phyloP scores from a whole-genome alignment of 495 filamentous ascomycete genomes.

The Parathielavia appendiculata region DNA sequence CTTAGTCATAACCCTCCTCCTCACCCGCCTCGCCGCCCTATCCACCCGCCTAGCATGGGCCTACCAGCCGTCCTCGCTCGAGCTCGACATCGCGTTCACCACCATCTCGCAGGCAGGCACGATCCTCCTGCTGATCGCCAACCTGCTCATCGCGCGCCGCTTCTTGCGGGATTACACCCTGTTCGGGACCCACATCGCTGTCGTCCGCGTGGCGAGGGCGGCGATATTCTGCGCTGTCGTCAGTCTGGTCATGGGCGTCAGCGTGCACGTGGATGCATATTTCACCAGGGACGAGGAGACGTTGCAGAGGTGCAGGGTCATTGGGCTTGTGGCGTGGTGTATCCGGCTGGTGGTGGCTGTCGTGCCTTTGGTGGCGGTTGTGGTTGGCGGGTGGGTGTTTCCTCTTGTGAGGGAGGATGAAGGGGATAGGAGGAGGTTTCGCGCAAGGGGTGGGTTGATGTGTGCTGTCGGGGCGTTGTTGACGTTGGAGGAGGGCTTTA shows the following conservation, averaged over 20 bases:
- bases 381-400: background rate
- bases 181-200: conserved; percentile 54
- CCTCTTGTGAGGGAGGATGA: background rate
- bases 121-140: conserved; percentile 65
- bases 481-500: conserved; percentile 6
- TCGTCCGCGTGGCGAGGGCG: conserved; percentile 44
- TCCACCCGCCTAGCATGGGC: conserved; percentile 56
- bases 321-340: conserved; percentile 59
- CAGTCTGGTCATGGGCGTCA: conserved; percentile 63
- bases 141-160: conserved; percentile 68
- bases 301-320: conserved; percentile 45
- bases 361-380: conserved; percentile 52
- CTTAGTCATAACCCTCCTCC: conserved; percentile 12
- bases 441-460: background rate
- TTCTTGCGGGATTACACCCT: conserved; percentile 67
- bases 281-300: conserved; percentile 50
- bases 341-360: conserved; percentile 62
- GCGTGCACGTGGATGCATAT: conserved; percentile 52
- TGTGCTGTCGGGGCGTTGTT: background rate
- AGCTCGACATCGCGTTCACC: conserved; percentile 53
- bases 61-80: conserved; percentile 5
- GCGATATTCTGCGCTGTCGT: conserved; percentile 55
- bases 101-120: conserved; percentile 68
- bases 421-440: background rate
- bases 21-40: conserved; percentile 55